These are phyloP conservation scores for Colletotrichum tanaceti DNA, from an alignment of 2,329 filamentous ascomycete species.

Conservation along the genomic window DNA sequence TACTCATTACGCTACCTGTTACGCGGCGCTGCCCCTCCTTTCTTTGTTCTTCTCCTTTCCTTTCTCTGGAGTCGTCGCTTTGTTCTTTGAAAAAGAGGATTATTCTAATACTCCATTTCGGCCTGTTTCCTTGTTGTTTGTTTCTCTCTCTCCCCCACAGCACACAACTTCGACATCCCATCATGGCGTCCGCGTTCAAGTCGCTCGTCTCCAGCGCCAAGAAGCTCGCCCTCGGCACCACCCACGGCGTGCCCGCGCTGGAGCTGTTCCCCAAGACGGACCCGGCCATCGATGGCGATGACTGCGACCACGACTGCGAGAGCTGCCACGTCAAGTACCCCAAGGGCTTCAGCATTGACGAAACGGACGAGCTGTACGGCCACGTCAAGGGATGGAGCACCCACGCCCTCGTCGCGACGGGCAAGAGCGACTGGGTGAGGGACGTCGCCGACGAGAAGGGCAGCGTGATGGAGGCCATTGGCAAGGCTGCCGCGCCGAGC, in stretches of 20 bases:
- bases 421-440: conserved; percentile 93
- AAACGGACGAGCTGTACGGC: conserved; percentile 83
- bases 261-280: conserved; percentile 80
- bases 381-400: conserved; percentile 88
- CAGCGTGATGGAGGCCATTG: conserved; percentile 83
- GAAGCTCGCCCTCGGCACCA: conserved; percentile 49
- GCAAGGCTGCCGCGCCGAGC: conserved; percentile 65
- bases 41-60: neutral
- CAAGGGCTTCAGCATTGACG: conserved; percentile 76
- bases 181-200: conserved; percentile 57
- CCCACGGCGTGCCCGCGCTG: conserved; percentile 44
- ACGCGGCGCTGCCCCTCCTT: conserved; percentile 1
- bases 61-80: neutral
- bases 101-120: neutral
- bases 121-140: no score
- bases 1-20: neutral
- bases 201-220: conserved; percentile 54
- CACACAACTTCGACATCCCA: neutral
- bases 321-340: conserved; percentile 85
- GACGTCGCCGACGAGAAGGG: conserved; percentile 90
- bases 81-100: neutral
- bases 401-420: conserved; percentile 92
- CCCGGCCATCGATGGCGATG: conserved; percentile 84
- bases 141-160: no score
- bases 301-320: conserved; percentile 88